These are phyloP conservation scores for Globisporangium viniferum DNA, from an alignment of 352 stramenopile genomes.

Conservation along the genomic window DNA sequence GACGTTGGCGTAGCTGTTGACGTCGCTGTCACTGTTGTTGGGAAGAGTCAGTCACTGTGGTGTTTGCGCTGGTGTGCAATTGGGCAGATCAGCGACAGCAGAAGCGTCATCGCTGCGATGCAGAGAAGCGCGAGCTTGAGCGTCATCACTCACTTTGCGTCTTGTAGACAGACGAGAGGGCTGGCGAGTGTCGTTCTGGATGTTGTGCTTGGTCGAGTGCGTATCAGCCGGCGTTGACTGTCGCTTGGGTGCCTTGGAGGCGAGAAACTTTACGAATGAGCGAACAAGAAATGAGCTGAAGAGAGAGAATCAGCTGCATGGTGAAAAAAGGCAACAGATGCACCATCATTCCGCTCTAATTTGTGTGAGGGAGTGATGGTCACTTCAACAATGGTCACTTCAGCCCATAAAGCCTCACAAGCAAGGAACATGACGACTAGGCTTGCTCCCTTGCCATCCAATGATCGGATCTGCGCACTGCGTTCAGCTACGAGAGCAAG, in stretches of 20 bases:
- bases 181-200: no score
- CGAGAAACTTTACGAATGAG: no score
- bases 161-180: no score
- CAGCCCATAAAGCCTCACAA: no score
- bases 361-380: not conserved
- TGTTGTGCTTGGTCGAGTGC: no score
- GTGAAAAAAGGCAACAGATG: not conserved
- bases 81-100: not conserved
- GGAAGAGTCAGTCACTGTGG: not conserved
- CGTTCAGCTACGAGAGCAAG: no score
- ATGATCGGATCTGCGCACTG: no score
- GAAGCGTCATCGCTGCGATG: not conserved
- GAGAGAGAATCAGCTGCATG: not conserved
- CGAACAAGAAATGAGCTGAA: not conserved
- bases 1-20: not conserved
- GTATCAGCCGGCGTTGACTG: no score
- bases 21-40: not conserved
- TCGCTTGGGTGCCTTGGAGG: no score
- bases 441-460: no score
- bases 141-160: not conserved
- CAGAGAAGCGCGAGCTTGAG: not conserved
- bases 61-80: not conserved
- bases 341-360: not conserved
- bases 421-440: no score
- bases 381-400: not conserved